These are phyloP conservation scores for Backusella psychrophila DNA, from an alignment of 192 early-diverging fungal species.

Conservation along the genomic window DNA sequence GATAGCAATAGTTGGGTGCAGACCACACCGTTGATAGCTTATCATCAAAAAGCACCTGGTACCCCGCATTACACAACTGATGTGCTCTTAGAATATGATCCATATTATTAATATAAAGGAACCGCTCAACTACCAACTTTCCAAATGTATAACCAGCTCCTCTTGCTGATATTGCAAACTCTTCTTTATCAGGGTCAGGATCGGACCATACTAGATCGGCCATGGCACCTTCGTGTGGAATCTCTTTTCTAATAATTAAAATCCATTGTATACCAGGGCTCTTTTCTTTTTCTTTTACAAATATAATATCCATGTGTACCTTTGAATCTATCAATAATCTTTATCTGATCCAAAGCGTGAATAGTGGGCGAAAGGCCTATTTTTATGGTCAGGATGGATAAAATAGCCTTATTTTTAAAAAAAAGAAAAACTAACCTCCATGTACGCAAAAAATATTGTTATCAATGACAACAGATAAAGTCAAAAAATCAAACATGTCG, in stretches of 20 bases:
- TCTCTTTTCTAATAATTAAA: constrained; percentile 53
- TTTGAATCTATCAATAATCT: constrained; percentile 79
- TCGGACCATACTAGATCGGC: constrained; percentile 94
- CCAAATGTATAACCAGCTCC: constrained; percentile 92
- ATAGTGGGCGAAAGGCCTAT: constrained; percentile 76
- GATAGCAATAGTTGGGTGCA: constrained; percentile 83
- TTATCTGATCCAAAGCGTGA: constrained; percentile 86
- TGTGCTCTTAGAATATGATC: constrained; percentile 83
- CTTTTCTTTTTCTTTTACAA: not conserved
- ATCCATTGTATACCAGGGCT: not conserved
- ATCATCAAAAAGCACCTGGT: constrained; percentile 80
- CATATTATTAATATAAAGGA: constrained; percentile 76
- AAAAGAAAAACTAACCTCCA: constrained; percentile 57
- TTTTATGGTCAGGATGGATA: not conserved
- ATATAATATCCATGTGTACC: constrained; percentile 39
- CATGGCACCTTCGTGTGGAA: constrained; percentile 95
- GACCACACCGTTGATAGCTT: constrained; percentile 88
- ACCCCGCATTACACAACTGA: constrained; percentile 88
- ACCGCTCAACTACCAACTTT: constrained; percentile 70
- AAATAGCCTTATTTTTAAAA: no score
- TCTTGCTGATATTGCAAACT: constrained; percentile 82
- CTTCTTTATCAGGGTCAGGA: constrained; percentile 71
- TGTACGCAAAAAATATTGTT: constrained; percentile 93
- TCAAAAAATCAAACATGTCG: constrained; percentile 91
- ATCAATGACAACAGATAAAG: constrained; percentile 85